Conservation (phyloP, 805 yeast species). For the Lipomyces sp. region DNA sequence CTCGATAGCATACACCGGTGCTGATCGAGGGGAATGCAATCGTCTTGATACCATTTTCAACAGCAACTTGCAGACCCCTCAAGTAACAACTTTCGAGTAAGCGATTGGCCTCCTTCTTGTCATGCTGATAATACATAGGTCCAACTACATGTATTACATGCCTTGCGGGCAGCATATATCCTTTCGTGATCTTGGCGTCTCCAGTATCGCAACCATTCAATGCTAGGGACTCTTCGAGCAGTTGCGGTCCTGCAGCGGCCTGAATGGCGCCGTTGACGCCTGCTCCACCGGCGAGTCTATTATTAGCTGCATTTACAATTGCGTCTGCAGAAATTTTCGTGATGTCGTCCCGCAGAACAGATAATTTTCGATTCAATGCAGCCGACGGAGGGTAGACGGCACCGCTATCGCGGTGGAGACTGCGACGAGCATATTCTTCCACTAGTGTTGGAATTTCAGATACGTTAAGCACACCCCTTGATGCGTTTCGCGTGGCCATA, state of each 20-base stretch:
- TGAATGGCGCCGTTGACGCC: constrained; percentile 38
- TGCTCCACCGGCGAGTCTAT: constrained; percentile 24
- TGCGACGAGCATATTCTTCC: constrained; percentile 10
- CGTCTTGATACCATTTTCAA: constrained; percentile 19
- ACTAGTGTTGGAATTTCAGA: constrained; percentile 20
- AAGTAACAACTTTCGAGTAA: constrained; percentile 25
- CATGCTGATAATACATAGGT: constrained; percentile 21
- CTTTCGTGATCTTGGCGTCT: constrained; percentile 34
- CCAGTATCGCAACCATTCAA: constrained; percentile 34
- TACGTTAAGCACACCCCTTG: not conserved
- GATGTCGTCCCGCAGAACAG: constrained; percentile 27
- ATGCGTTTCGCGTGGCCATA: not conserved
- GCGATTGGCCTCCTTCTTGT: not conserved
- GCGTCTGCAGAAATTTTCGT: constrained; percentile 29
- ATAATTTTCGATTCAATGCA: constrained; percentile 21
- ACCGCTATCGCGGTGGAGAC: not conserved
- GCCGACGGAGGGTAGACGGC: not conserved
- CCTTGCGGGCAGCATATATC: constrained; percentile 20
- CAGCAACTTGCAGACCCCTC: constrained; percentile 21
- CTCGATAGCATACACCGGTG: constrained; percentile 29
- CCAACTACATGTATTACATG: constrained; percentile 33
- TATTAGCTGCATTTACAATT: constrained; percentile 37
- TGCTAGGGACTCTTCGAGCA: constrained; percentile 18
- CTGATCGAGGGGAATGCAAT: constrained; percentile 36
- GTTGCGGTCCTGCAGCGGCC: constrained; percentile 29